Evolutionary conservation across 495 filamentous ascomycete genomes (phyloP).

Genomic region (Thermothielavioides terrestris): DNA sequence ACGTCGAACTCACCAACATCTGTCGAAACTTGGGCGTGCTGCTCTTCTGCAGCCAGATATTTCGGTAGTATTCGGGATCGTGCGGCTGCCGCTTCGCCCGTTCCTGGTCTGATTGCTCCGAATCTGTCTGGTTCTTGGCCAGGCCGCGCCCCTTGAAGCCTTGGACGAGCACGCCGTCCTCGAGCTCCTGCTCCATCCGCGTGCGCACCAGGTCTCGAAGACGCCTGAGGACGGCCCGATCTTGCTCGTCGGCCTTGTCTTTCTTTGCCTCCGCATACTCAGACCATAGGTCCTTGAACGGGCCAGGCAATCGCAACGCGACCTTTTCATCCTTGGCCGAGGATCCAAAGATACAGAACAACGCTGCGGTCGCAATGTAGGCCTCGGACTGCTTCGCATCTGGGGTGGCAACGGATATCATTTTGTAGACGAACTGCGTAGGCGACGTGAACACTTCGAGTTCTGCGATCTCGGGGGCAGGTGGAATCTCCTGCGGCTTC

Average conservation of each 20-base stretch:
- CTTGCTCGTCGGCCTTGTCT: slow-evolving; percentile 54
- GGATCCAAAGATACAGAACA: slow-evolving; percentile 70
- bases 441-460: slow-evolving; percentile 38
- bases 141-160: slow-evolving; percentile 58
- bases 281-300: slow-evolving; percentile 79
- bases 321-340: slow-evolving; percentile 79
- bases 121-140: slow-evolving; percentile 38
- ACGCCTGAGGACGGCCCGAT: slow-evolving; percentile 55
- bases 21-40: slow-evolving; percentile 50
- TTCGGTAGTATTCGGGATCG: slow-evolving; percentile 42
- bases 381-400: slow-evolving; percentile 73
- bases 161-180: slow-evolving; percentile 67
- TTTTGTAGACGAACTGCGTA: slow-evolving; percentile 49
- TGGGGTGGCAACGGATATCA: slow-evolving; percentile 67
- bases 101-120: slow-evolving; percentile 35
- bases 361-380: slow-evolving; percentile 69
- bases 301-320: slow-evolving; percentile 63
- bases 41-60: slow-evolving; percentile 62
- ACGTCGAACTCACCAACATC: slow-evolving; percentile 40
- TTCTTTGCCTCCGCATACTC: slow-evolving; percentile 66
- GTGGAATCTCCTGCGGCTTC: slow-evolving; percentile 56
- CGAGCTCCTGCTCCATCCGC: slow-evolving; percentile 48
- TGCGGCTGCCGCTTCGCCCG: slow-evolving; percentile 26
- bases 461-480: slow-evolving; percentile 28
- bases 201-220: slow-evolving; percentile 53